Base-by-base conservation (phyloP, 163 green algal species). In the Scenedesmus sp. region DNA sequence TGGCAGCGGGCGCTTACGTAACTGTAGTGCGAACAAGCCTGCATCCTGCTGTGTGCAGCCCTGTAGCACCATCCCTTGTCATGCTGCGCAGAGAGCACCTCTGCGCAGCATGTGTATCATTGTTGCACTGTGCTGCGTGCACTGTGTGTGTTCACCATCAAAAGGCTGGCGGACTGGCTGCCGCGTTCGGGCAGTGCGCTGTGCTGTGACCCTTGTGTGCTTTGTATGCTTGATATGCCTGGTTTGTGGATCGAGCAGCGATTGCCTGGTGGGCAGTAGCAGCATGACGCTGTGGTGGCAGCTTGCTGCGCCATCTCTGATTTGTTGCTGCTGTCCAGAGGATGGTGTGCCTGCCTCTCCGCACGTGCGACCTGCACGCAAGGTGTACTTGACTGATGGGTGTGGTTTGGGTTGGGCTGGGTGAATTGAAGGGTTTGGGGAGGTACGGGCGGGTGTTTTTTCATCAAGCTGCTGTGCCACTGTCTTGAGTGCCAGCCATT, bases 61-160 rank as follows among this genome's bases (percentile, higher is more conserved):
- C 70, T 79, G 70, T 79, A 79, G 70, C 70, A 79, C 23, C 70
- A 79, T 79, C 70, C 70, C 70, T 79, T 79, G 70, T 79, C 70
- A 79, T 79, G 70, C 70, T 79, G 70, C 52, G 70, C 34, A 46
- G 34, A 46, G 34, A 46, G 34, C 70, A 52, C 52, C 23, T 76
- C 23, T 79, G 70, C 70, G 64, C 20, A 7, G 70, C 70, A 79
- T 79, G 70, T 79, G 70, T 79, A 79, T n/a, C 70, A 79, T 79
- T 79, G 46, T 23, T 79, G 70, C 70, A 79, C 23, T 52, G 70
- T 79, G 70, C 70, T 79, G 70, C 52, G 70, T 79, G 70, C 23
- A 52, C 23, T 52, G 70, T 79, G 70, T 52, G 46, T 79, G 70
- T 79, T 79, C 23, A 52, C 23, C 70, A 46, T 7, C 34, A 2